These are phyloP conservation scores for Teunomyces funiuensis DNA, from an alignment of 805 yeast genomes.

Conservation along the genomic window DNA sequence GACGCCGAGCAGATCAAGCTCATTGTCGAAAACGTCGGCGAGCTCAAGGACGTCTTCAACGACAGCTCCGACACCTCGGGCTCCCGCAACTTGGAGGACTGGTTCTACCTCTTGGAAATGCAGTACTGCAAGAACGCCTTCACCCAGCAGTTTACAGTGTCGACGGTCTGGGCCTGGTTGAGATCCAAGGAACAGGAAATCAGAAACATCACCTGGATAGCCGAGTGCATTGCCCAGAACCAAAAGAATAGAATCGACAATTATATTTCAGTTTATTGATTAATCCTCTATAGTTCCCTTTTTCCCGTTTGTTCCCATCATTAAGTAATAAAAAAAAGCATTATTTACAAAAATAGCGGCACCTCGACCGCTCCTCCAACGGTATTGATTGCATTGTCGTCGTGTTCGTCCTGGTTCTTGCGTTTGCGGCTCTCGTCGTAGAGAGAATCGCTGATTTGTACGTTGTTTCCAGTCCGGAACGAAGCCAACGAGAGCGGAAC, in stretches of 20 bases:
- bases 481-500: conserved; percentile 23
- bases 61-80: conserved; percentile 30
- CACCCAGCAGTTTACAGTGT: conserved; percentile 91
- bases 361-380: conserved; percentile 47
- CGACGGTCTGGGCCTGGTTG: conserved; percentile 95
- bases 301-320: not conserved
- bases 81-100: conserved; percentile 81
- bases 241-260: conserved; percentile 92
- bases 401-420: conserved; percentile 1
- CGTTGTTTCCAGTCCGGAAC: conserved; percentile 13
- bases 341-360: conserved; percentile 38
- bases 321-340: not conserved
- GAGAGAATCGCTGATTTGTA: conserved; percentile 7
- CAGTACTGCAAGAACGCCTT: conserved; percentile 87
- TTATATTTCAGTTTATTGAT: conserved; percentile 80
- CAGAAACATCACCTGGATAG: conserved; percentile 98
- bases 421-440: conserved; percentile 2
- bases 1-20: conserved; percentile 81
- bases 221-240: conserved; percentile 98
- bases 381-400: conserved; percentile 18
- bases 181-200: conserved; percentile 95
- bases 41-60: conserved; percentile 57
- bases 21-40: conserved; percentile 62
- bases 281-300: conserved; percentile 1
- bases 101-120: conserved; percentile 91